Percentiles rank a stretch among this genome's conserved stretches.
These are phyloP conservation scores for Tuber melanosporum DNA, from an alignment of 495 filamentous ascomycete genomes.

Conservation along the genomic window DNA sequence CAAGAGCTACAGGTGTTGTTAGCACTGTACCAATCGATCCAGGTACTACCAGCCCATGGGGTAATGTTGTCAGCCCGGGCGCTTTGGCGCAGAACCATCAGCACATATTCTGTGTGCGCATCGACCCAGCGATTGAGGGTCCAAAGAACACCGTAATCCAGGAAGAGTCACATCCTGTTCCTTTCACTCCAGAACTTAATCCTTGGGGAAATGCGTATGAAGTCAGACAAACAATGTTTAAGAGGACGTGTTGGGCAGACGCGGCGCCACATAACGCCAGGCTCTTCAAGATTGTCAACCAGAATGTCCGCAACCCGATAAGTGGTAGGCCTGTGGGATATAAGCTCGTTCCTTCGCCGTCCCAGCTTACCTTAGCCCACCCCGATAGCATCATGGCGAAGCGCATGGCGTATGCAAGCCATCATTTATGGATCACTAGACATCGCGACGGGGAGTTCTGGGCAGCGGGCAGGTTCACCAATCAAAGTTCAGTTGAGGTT, in stretches of 20 bases:
- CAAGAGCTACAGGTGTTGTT: conserved; percentile 48
- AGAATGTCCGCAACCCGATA: conserved; percentile 45
- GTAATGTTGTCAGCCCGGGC: conserved; percentile 48
- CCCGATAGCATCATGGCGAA: conserved; percentile 42
- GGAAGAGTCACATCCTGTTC: conserved; percentile 47
- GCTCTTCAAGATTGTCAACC: conserved; percentile 50
- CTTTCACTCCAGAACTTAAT: conserved; percentile 45
- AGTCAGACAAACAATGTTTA: conserved; percentile 47
- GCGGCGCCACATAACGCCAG: conserved; percentile 49
- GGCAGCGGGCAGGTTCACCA: conserved; percentile 46
- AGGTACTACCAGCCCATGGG: conserved; percentile 49
- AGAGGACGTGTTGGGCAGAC: conserved; percentile 46
- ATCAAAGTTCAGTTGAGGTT: conserved; percentile 45
- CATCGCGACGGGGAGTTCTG: conserved; percentile 44
- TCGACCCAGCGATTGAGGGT: conserved; percentile 54
- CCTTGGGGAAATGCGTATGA: conserved; percentile 50
- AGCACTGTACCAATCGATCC: conserved; percentile 49
- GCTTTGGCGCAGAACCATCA: conserved; percentile 52
- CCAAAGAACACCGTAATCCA: conserved; percentile 49
- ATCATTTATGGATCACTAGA: conserved; percentile 45
- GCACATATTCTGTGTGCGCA: conserved; percentile 51
- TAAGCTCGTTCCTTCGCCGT: conserved; percentile 41
- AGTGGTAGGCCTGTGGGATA: conserved; percentile 44
- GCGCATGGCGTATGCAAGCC: conserved; percentile 43
- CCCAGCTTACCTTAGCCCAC: conserved; percentile 44